A percentile compares a stretch with the other conserved stretches of the same genome.
These are phyloP conservation scores for Fusarium tuaranense DNA, from an alignment of 2,329 filamentous ascomycete genomes.

Conservation along the genomic window DNA sequence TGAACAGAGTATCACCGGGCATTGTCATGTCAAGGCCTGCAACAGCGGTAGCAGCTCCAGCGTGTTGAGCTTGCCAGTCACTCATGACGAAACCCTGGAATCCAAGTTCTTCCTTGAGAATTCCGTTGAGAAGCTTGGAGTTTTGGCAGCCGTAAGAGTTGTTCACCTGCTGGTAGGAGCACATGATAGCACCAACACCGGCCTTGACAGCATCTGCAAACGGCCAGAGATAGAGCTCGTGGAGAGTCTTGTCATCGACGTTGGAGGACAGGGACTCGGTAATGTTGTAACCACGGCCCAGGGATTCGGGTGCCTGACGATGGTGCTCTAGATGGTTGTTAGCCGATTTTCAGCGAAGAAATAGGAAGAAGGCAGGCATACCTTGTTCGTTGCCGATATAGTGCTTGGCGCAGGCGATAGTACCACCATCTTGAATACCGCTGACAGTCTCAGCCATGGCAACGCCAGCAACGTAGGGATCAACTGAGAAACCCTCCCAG, in stretches of 20 bases:
- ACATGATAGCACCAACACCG: slow-evolving; percentile 74
- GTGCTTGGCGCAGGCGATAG: slow-evolving; percentile 87
- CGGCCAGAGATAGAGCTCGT: slow-evolving; percentile 83
- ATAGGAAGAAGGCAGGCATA: slow-evolving; percentile 18
- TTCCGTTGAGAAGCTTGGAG: slow-evolving; percentile 77
- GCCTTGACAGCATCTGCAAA: slow-evolving; percentile 79
- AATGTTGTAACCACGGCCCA: slow-evolving; percentile 67
- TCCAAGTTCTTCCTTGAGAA: slow-evolving; percentile 83
- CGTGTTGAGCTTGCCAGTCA: slow-evolving; percentile 84
- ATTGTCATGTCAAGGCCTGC: slow-evolving; percentile 90
- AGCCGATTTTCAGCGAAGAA: slow-evolving; percentile 6
- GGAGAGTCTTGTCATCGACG: slow-evolving; percentile 78
- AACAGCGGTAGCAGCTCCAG: slow-evolving; percentile 72
- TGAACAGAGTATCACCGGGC: slow-evolving; percentile 85
- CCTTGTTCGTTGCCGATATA: slow-evolving; percentile 79
- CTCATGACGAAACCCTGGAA: slow-evolving; percentile 85
- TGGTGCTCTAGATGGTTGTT: slow-evolving; percentile 69
- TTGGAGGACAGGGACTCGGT: slow-evolving; percentile 70
- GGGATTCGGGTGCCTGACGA: slow-evolving; percentile 70
- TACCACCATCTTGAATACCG: slow-evolving; percentile 84
- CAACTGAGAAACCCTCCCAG: slow-evolving; percentile 77
- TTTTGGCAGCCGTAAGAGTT: slow-evolving; percentile 86
- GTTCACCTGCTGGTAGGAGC: slow-evolving; percentile 82
- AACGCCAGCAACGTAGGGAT: slow-evolving; percentile 80
- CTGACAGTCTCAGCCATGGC: slow-evolving; percentile 78